These are phyloP conservation scores for Fraxinus latifolia DNA, from an alignment of 305 asterid species.

Conservation along the genomic window DNA sequence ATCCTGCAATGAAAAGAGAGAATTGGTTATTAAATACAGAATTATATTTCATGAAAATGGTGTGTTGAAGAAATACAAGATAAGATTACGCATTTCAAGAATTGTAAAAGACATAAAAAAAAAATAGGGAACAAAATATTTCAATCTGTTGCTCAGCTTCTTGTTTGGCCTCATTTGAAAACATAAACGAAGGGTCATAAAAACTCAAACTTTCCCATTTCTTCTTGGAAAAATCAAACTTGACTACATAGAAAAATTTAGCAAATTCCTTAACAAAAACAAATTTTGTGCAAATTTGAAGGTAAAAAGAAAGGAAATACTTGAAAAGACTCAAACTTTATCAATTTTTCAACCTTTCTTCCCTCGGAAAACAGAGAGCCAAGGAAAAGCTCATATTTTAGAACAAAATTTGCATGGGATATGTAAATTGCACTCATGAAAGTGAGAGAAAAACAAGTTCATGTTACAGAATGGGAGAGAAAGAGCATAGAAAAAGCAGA, in stretches of 20 bases:
- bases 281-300: background rate
- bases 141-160: background rate
- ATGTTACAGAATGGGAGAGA: background rate
- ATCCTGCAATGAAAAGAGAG: background rate
- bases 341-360: background rate
- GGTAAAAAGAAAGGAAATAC: background rate
- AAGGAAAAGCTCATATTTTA: background rate
- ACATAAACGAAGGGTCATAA: background rate
- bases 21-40: background rate
- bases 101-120: background rate
- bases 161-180: background rate
- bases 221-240: background rate
- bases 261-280: background rate
- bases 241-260: background rate
- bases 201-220: conserved; percentile 1
- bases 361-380: background rate
- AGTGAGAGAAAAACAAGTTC: background rate
- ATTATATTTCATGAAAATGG: background rate
- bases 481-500: background rate
- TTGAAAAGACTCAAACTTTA: background rate
- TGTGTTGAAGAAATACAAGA: background rate
- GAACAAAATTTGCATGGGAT: background rate
- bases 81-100: background rate
- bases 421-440: too few species aligned
- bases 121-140: background rate